Percentiles rank a stretch among this genome's conserved stretches.
These are phyloP conservation scores for Aspergillus alliaceus DNA, from an alignment of 2,329 filamentous ascomycete species.

Conservation along the genomic window DNA sequence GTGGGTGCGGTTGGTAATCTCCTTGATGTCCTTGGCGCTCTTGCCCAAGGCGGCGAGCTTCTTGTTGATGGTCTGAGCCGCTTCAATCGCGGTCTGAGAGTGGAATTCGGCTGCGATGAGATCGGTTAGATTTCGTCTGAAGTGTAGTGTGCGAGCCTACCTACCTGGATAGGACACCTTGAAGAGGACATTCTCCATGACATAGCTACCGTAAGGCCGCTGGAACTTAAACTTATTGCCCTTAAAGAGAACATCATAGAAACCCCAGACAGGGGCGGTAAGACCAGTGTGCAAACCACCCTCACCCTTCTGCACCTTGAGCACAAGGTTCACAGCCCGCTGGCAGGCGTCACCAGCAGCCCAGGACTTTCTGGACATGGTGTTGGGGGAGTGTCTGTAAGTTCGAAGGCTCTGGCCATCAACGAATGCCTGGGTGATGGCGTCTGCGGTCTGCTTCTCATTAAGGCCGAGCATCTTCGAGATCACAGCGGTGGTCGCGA, in stretches of 20 bases:
- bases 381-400: slow-evolving; percentile 96
- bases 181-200: slow-evolving; percentile 99
- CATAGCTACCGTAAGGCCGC: slow-evolving; percentile 93
- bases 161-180: slow-evolving; percentile 97
- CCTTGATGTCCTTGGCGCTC: slow-evolving; percentile 89
- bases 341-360: slow-evolving; percentile 97
- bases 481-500: slow-evolving; percentile 90
- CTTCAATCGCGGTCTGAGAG: slow-evolving; percentile 97
- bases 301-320: slow-evolving; percentile 92
- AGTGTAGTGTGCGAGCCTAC: slow-evolving; percentile 25
- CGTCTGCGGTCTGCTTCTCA: slow-evolving; percentile 90
- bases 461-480: slow-evolving; percentile 90
- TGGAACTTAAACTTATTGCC: slow-evolving; percentile 96
- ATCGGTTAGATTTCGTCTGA: neutral
- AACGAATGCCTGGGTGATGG: slow-evolving; percentile 95
- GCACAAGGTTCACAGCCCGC: slow-evolving; percentile 83
- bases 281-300: slow-evolving; percentile 88
- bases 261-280: slow-evolving; percentile 91
- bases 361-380: slow-evolving; percentile 99
- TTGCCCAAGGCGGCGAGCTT: slow-evolving; percentile 83
- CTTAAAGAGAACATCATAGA: slow-evolving; percentile 98
- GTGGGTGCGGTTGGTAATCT: slow-evolving; percentile 90
- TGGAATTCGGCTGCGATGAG: slow-evolving; percentile 77
- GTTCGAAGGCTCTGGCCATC: slow-evolving; percentile 95
- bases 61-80: slow-evolving; percentile 82